Conservation (phyloP, 805 yeast genomes). For the Candida taoyuanica region DNA sequence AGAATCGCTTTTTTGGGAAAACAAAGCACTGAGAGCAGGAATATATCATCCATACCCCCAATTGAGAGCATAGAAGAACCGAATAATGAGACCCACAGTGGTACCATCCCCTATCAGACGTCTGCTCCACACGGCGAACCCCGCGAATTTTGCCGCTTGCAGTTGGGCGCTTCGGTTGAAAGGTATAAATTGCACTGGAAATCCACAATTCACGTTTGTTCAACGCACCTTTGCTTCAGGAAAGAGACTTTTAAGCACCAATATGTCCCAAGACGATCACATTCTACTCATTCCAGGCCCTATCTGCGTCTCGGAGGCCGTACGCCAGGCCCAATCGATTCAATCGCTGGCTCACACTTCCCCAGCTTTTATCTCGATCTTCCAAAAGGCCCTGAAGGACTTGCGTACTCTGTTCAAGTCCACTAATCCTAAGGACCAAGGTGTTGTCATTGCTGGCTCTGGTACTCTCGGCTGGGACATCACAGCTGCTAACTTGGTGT, state of each 20-base stretch:
- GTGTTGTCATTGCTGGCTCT: conserved; percentile 79
- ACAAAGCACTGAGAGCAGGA: no score
- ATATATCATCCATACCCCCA: no score
- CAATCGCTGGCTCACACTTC: conserved; percentile 90
- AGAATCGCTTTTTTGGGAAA: no score
- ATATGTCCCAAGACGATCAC: conserved; percentile 11
- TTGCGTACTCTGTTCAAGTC: conserved; percentile 75
- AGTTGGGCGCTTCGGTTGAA: background rate
- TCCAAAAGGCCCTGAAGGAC: conserved; percentile 62
- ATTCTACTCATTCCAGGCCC: conserved; percentile 78
- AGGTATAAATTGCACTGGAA: conserved; percentile 2
- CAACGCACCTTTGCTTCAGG: no score
- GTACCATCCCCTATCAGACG: no score
- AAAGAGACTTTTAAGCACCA: conserved; percentile 1
- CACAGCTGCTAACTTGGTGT: conserved; percentile 70
- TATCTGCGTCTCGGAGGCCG: conserved; percentile 75
- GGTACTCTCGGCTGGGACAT: conserved; percentile 97
- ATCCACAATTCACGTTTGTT: no score
- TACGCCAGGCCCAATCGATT: conserved; percentile 72
- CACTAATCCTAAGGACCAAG: conserved; percentile 62
- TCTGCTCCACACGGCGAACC: no score
- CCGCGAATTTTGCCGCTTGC: conserved; percentile 5
- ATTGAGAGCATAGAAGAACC: no score
- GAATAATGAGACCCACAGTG: no score
- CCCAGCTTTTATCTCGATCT: conserved; percentile 72